phyloP scores from a whole-genome alignment of 2,329 filamentous ascomycete genomes.

The Calonectria leucothoes region DNA sequence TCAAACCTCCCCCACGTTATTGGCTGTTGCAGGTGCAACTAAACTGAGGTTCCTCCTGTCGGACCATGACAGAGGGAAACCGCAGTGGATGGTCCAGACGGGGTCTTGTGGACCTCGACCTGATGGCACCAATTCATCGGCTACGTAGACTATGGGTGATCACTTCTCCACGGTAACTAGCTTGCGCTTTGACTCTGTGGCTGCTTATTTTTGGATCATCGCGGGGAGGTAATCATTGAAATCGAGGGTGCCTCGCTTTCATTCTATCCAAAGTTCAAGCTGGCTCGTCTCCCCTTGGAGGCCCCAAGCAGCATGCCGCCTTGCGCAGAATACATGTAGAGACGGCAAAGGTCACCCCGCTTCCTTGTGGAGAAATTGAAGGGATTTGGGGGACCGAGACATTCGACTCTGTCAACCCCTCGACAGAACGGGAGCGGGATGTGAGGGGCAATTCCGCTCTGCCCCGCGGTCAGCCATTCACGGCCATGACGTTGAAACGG shows the following conservation, averaged over 20 bases:
- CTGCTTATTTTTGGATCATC: not conserved
- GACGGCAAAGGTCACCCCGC: not conserved
- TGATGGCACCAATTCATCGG: not conserved
- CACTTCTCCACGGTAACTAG: not conserved
- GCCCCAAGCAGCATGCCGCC: not conserved
- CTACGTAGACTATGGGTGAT: not conserved
- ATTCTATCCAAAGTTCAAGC: not conserved
- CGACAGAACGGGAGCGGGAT: constrained; percentile 3
- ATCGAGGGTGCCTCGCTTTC: not conserved
- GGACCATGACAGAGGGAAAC: not conserved
- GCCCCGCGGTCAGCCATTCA: not conserved
- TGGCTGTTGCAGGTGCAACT: not conserved
- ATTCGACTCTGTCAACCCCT: not conserved
- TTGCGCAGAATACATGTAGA: not conserved
- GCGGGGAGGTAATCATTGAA: not conserved
- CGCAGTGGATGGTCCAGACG: not conserved
- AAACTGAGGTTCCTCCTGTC: not conserved
- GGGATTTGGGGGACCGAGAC: not conserved
- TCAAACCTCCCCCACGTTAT: constrained; percentile 10
- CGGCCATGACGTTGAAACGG: not conserved
- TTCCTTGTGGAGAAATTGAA: not conserved
- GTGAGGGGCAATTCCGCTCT: not conserved
- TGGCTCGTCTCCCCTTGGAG: not conserved
- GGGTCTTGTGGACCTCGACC: not conserved
- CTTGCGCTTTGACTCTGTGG: not conserved